A percentile compares a stretch with the other conserved stretches of the same genome.
phyloP scores from a whole-genome alignment of 78 protist genomes.

The Creolimax fragrantissima region DNA sequence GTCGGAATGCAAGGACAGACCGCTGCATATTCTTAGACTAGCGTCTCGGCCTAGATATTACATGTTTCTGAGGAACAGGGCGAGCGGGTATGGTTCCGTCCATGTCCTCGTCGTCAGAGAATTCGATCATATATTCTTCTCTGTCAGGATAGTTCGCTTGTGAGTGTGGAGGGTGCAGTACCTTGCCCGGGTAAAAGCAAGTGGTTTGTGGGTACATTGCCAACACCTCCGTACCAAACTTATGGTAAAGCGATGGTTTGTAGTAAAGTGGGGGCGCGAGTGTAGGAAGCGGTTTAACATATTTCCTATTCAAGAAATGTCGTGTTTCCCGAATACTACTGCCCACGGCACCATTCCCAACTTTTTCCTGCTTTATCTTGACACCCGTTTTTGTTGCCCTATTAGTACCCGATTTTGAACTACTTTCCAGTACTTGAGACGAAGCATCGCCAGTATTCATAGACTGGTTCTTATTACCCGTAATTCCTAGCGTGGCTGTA shows the following conservation, averaged over 20 bases:
- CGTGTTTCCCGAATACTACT: too few relatives aligned
- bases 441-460: not conserved
- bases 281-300: not conserved
- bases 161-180: not conserved
- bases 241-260: not conserved
- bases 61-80: not conserved
- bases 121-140: not conserved
- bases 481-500: not conserved
- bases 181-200: not conserved
- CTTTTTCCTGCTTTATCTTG: too few relatives aligned
- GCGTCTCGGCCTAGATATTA: not conserved
- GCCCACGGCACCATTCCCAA: too few relatives aligned
- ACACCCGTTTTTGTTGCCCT: not conserved
- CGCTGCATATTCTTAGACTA: too few relatives aligned
- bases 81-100: not conserved
- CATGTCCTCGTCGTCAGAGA: not conserved
- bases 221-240: not conserved
- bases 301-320: not conserved
- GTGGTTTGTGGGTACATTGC: constrained; percentile 3
- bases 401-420: not conserved
- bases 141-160: not conserved
- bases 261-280: not conserved
- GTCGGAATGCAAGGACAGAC: too few relatives aligned
- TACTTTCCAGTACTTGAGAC: not conserved
- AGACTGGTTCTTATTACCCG: not conserved